Conservation (phyloP, 768 basidiomycete species). For the Russula compacta region DNA sequence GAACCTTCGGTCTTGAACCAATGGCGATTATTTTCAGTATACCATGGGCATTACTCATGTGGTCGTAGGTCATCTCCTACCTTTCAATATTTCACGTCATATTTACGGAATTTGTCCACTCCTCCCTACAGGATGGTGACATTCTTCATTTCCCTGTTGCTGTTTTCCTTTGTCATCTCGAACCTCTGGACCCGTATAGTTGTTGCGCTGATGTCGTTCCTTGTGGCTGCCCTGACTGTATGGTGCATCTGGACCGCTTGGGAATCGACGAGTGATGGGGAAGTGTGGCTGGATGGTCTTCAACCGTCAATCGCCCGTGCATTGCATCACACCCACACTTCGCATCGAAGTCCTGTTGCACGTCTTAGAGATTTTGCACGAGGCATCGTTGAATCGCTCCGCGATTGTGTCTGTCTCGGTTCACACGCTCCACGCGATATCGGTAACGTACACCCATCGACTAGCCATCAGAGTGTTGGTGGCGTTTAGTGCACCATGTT, state of each 20-base stretch:
- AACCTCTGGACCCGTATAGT: conserved; percentile 3
- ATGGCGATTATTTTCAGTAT: conserved; percentile 12
- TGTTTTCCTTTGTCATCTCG: conserved; percentile 9
- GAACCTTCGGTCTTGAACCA: conserved; percentile 7
- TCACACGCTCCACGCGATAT: too few relatives aligned
- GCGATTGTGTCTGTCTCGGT: too few relatives aligned
- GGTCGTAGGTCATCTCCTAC: conserved; percentile 8
- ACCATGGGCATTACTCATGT: conserved; percentile 9
- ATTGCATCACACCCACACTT: too few relatives aligned
- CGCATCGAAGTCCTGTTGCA: too few relatives aligned
- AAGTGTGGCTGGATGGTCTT: background rate
- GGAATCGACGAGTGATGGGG: background rate
- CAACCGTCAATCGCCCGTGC: too few relatives aligned
- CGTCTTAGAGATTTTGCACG: too few relatives aligned
- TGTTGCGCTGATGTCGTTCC: background rate
- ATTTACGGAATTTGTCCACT: background rate
- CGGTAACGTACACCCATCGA: too few relatives aligned
- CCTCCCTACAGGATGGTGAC: conserved; percentile 4
- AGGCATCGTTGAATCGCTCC: too few relatives aligned
- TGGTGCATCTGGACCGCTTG: conserved; percentile 1
- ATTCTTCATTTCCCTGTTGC: conserved; percentile 10
- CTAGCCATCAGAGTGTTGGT: too few relatives aligned
- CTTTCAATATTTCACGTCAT: background rate
- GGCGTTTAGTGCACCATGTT: too few relatives aligned
- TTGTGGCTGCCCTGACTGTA: background rate